Evolutionary conservation across 2,329 filamentous ascomycete species (phyloP).

Genomic region (Fusarium xylarioides): DNA sequence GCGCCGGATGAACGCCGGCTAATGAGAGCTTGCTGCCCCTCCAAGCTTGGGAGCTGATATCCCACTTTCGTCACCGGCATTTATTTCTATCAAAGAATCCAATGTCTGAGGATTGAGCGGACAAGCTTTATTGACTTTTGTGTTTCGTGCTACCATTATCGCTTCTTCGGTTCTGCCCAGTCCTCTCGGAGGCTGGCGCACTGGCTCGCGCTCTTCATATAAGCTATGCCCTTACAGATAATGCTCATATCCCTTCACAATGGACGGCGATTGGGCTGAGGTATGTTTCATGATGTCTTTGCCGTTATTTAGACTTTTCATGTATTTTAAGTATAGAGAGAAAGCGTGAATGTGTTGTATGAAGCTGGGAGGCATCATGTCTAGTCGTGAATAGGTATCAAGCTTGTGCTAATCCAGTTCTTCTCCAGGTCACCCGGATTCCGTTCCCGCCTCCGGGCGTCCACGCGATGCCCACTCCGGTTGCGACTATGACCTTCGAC

Average conservation of each 20-base stretch:
- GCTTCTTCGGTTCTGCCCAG: not conserved
- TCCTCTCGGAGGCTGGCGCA: constrained; percentile 21
- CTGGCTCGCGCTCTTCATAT: constrained; percentile 11
- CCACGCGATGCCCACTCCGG: constrained; percentile 74
- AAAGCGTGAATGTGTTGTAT: not conserved
- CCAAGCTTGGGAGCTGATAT: constrained; percentile 36
- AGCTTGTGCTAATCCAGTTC: constrained; percentile 15
- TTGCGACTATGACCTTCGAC: constrained; percentile 89
- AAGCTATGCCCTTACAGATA: constrained; percentile 49
- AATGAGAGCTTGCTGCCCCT: constrained; percentile 37
- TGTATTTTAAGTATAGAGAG: not conserved
- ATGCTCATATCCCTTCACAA: constrained; percentile 55
- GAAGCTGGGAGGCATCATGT: not conserved
- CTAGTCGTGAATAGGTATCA: not conserved
- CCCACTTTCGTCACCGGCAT: constrained; percentile 24
- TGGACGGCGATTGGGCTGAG: constrained; percentile 77
- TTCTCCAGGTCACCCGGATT: constrained; percentile 77
- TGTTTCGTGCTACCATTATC: not conserved
- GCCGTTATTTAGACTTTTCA: not conserved
- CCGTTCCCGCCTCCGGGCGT: constrained; percentile 80
- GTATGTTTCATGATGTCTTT: constrained; percentile 52
- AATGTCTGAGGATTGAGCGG: not conserved
- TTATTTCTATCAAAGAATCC: constrained; percentile 13
- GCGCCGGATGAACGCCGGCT: constrained; percentile 39
- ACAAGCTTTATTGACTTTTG: not conserved